Base-by-base conservation (phyloP, 768 basidiomycete genomes). In the Amanita rubescens region DNA sequence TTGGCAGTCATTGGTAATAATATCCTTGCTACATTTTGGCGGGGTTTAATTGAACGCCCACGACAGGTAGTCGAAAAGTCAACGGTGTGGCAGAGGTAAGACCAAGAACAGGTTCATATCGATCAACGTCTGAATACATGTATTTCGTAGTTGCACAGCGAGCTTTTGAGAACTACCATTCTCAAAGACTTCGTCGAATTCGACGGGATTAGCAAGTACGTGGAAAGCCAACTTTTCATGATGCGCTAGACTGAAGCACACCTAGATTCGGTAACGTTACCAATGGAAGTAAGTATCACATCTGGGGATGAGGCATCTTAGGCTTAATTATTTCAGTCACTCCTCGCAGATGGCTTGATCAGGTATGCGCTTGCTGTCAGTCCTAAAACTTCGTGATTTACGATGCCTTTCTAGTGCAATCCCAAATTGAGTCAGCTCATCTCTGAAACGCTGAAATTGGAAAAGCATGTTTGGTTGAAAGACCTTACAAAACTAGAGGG, bases 141-240 rank as follows among this genome's bases (percentile, higher is more conserved):
- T 19, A 9, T 14, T 22, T 12, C 37, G 53, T 22, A 84, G 80
- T 75, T 98, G 24, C 96, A 98, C 75, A 89, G 85, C 55, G 86
- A 92, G 51, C 80, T 98, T 41, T 88, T 98, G 49, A 78, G 75
- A 67, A 84, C 84, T 19, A 91, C 87, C 6, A 89, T 91, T 59
- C 66, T 89, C 61, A 90, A 87, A 63, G 94, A 96, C 71, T 95
- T 95, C 64, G 94, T 96, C 44, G 93, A 96, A 30, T 90, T 88
- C 67, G 88, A 84, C 62, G 95, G 95, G 2, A 65, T 81, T 56
- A 87, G 87, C 84, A 94, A 88, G 78, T 79, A 56, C 35, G 84
- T 75, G 41, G 15, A 42, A 14, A 62, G 57, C 9, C 24, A 32
- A 34, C 19, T 2, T 45, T 39, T 43, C 0, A 4, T 19, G 15